Base-by-base conservation (phyloP, 768 basidiomycete species). In the Saitozyma podzolica region DNA sequence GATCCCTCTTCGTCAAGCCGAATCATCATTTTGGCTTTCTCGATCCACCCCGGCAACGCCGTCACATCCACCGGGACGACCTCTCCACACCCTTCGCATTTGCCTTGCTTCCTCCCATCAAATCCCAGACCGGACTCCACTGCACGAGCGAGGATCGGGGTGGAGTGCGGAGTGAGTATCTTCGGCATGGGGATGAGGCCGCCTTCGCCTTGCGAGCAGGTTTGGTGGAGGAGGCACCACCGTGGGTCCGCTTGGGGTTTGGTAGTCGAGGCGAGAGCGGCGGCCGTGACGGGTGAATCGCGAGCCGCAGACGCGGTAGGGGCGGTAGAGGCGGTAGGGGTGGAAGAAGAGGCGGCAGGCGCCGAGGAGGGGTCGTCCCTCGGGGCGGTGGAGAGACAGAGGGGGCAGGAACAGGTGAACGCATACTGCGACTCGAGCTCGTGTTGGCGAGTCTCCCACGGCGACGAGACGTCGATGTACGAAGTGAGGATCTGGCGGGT, bases 401-500 rank as follows among this genome's bases (percentile, higher is more conserved):
- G 77, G 0, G 64, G 39, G 72, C 95, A 97, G 10, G 61, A 68
- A 69, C 94, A 97, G 8, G 70, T 80, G 70, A 97, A 97, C 66
- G 85, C 83, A 78, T 97, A 96, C 0, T 89, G 87, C 62, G 88
- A 86, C 50, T 80, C 70, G 17, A 97, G 82, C 0, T 84, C 81
- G 40, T 78, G 76, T 63, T 85, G 87, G 39, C 94, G 83, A 17
- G 82, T 74, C 0, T 70, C 61, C 9, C 78, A 80, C 0, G 92
- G 89, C 2, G 89, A 81, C 0, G 91, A 90, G 0, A 89, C 86
- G 75, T 97, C 95, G 50, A 96, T 83, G 67, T 97, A 97, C 9
- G 90, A 83, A 0, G 88, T 92, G 42, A 89, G 66, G 50, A 98
- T 83, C 92, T 93, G 58, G 4, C 10, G 14, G 6, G 40, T 64